These are phyloP conservation scores for Pichia occidentalis DNA, from an alignment of 805 yeast genomes.

Conservation along the genomic window DNA sequence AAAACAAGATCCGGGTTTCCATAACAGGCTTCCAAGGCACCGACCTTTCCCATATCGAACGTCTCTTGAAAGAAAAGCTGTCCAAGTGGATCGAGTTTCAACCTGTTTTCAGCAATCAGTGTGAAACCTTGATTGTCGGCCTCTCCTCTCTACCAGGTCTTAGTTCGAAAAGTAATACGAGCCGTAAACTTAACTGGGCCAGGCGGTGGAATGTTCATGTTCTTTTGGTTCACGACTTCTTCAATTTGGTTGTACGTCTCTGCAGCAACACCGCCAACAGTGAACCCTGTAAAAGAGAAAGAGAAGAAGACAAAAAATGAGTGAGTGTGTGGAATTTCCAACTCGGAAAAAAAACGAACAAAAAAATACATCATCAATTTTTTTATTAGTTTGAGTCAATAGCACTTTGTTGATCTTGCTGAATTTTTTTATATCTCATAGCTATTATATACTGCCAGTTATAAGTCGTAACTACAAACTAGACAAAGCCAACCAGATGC, in stretches of 20 bases:
- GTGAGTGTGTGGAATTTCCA: conserved; percentile 1
- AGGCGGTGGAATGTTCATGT: conserved; percentile 19
- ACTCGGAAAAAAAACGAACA: too few relatives aligned
- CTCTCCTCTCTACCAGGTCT: background rate
- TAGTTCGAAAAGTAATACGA: conserved; percentile 6
- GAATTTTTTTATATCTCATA: too few relatives aligned
- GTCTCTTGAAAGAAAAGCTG: conserved; percentile 50
- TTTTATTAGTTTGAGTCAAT: too few relatives aligned
- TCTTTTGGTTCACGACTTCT: conserved; percentile 10
- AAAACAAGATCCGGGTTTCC: conserved; percentile 14
- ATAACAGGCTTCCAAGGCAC: conserved; percentile 30
- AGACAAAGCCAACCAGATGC: conserved; percentile 1
- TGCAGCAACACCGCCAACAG: too few relatives aligned
- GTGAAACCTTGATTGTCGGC: conserved; percentile 48
- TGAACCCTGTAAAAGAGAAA: too few relatives aligned
- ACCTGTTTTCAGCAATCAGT: conserved; percentile 40
- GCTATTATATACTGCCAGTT: too few relatives aligned
- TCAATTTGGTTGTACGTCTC: conserved; percentile 1
- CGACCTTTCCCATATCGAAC: conserved; percentile 30
- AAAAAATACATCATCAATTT: too few relatives aligned
- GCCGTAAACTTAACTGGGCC: conserved; percentile 22
- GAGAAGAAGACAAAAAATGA: too few relatives aligned
- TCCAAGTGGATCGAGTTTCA: conserved; percentile 39
- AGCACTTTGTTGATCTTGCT: too few relatives aligned
- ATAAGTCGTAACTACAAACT: too few relatives aligned